Evolutionary conservation across 768 basidiomycete species (phyloP), one percentile per base, ranked within the genome.

Genomic region (Lentinula sp.): DNA sequence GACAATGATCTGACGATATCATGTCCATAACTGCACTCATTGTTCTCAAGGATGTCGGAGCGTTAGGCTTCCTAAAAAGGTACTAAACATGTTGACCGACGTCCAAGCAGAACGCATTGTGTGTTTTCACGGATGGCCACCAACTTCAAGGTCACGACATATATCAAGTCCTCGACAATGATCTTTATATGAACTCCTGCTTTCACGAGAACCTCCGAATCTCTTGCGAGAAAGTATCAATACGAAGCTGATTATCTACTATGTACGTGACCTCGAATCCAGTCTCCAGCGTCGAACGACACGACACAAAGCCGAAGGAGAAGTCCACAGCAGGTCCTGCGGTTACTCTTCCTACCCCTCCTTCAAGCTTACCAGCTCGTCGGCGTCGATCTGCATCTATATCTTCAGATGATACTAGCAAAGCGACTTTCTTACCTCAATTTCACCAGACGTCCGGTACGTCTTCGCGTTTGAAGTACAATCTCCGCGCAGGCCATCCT

Each of bases 401-500:
- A 16, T 67, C 66, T 0, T 70, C 73, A 4, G 52, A 41, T 12
- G 55, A 56, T 33, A 56, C 55, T 13, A 43, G 41, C 41, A 41
- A 43, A 59, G 18, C 50, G 54, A 15, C 28, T 64, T 50, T 37
- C 39, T 32, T 43, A 6, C 42, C 55, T 33, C 39, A 13, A 9
- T 18, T 37, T 4, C 12, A 16, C 23, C 6, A 36, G 23, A 16
- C 36, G 12, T 35, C 57, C 20, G n/a, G 46, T 5, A 16, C 33
- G 5, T 12, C 56, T 51, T 61, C 68, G 18, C 55, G 59, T 18
- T 65, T 64, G 6, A 65, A 51, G 7, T 75, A 73, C 58, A 61
- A 71, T 42, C 67, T 78, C 20, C 71, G 74, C 28, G 68, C 61
- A 42, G 69, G 72, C 6, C 77, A 76, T 60, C 74, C 77, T 0